These are phyloP conservation scores for Aspergillus puulaauensis DNA, from an alignment of 2,329 filamentous ascomycete species.

Conservation along the genomic window DNA sequence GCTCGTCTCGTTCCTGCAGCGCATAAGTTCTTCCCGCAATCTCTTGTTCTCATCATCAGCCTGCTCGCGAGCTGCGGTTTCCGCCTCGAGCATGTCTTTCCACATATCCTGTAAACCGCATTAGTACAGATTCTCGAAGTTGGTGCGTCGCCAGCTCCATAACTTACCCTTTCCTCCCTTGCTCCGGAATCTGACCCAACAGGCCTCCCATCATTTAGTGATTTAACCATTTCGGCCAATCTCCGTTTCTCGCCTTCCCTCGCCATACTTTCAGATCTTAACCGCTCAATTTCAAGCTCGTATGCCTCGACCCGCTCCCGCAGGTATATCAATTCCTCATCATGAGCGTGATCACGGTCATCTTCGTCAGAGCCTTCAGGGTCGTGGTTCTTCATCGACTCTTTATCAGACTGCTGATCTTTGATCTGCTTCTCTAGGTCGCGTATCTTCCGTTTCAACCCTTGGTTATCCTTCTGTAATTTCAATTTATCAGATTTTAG, in stretches of 20 bases:
- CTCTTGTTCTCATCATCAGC: conserved; percentile 84
- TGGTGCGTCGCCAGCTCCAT: neutral
- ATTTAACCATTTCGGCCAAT: conserved; percentile 76
- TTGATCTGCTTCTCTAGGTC: conserved; percentile 80
- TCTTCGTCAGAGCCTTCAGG: conserved; percentile 44
- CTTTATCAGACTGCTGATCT: conserved; percentile 50
- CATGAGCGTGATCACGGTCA: conserved; percentile 56
- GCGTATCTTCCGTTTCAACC: conserved; percentile 74
- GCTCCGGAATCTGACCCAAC: conserved; percentile 51
- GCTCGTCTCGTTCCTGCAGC: conserved; percentile 53
- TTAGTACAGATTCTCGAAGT: neutral
- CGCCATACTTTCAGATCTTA: conserved; percentile 73
- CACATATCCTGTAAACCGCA: conserved; percentile 67
- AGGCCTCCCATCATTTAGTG: conserved; percentile 55
- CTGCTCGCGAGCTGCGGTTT: conserved; percentile 84
- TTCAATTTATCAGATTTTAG: conserved; percentile 87
- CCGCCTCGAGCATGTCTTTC: conserved; percentile 91
- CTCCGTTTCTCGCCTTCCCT: conserved; percentile 84
- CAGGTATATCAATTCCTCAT: conserved; percentile 82
- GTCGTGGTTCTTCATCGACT: conserved; percentile 45
- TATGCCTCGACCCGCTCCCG: conserved; percentile 84
- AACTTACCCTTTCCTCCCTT: conserved; percentile 47
- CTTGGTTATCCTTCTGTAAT: conserved; percentile 86
- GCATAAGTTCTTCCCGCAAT: conserved; percentile 80
- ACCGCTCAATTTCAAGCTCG: conserved; percentile 76